phyloP scores from a whole-genome alignment of 2,329 filamentous ascomycete genomes.

The Mycogone perniciosa region DNA sequence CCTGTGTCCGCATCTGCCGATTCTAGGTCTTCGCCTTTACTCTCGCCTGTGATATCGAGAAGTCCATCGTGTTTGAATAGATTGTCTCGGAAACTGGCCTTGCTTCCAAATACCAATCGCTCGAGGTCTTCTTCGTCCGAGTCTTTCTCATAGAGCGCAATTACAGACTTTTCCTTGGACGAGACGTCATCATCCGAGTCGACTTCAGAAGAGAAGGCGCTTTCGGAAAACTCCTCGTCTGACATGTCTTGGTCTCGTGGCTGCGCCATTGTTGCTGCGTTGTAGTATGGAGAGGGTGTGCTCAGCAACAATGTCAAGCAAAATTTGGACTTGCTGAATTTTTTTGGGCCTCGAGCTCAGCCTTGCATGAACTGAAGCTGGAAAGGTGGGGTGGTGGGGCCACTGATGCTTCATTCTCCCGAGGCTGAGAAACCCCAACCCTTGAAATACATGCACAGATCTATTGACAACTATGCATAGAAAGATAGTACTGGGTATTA shows the following conservation, averaged over 20 bases:
- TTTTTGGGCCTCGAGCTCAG: constrained; percentile 26
- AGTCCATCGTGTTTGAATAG: constrained; percentile 53
- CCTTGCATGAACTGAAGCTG: constrained; percentile 20
- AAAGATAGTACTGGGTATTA: neutral
- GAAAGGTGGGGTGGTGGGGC: constrained; percentile 10
- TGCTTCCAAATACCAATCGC: constrained; percentile 80
- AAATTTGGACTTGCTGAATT: constrained; percentile 20
- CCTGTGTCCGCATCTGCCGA: constrained; percentile 37
- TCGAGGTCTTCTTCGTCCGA: constrained; percentile 81
- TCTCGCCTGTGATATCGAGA: constrained; percentile 25
- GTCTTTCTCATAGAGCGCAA: constrained; percentile 57
- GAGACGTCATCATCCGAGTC: constrained; percentile 22
- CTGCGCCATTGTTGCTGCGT: constrained; percentile 25
- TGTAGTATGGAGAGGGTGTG: neutral
- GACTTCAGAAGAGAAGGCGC: constrained; percentile 22
- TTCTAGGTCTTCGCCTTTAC: constrained; percentile 27
- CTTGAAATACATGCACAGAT: neutral
- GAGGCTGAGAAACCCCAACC: constrained; percentile 20
- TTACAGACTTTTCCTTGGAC: constrained; percentile 9
- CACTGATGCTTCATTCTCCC: neutral
- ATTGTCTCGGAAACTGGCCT: constrained; percentile 70
- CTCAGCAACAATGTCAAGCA: constrained; percentile 12
- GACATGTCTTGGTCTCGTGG: constrained; percentile 24
- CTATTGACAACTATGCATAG: neutral
- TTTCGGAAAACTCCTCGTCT: constrained; percentile 25